Evolutionary conservation across 805 yeast genomes (phyloP).

Genomic region (Candida caryicola): DNA sequence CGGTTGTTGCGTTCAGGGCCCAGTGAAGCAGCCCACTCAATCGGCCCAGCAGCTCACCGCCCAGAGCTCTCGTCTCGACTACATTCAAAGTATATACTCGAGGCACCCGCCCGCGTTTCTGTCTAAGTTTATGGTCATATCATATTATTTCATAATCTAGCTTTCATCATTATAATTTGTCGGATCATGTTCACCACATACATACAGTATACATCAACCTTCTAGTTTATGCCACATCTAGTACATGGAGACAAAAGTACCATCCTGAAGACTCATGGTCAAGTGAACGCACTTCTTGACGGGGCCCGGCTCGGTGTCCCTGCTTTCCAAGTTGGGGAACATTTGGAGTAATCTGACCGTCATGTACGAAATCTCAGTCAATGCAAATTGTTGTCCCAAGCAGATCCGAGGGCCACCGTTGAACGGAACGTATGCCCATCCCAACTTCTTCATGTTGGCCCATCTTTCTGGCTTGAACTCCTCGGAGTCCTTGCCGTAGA

Average conservation of each 20-base stretch:
- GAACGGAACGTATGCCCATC: constrained; percentile 28
- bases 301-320: constrained; percentile 23
- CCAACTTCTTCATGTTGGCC: constrained; percentile 18
- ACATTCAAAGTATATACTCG: too few relatives aligned
- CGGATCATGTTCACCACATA: too few relatives aligned
- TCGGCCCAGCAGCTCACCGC: too few relatives aligned
- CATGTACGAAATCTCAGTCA: constrained; percentile 26
- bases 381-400: constrained; percentile 30
- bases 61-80: too few relatives aligned
- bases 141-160: too few relatives aligned
- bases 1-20: too few relatives aligned
- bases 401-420: constrained; percentile 30
- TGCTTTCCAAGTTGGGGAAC: constrained; percentile 19
- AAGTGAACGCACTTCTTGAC: constrained; percentile 28
- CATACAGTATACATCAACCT: too few relatives aligned
- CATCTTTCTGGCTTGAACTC: constrained; percentile 26
- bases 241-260: constrained; percentile 15
- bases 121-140: too few relatives aligned
- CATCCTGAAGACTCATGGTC: constrained; percentile 23
- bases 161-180: too few relatives aligned
- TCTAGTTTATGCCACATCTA: too few relatives aligned
- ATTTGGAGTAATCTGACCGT: constrained; percentile 22
- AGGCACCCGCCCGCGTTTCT: too few relatives aligned
- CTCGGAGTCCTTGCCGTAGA: constrained; percentile 21
- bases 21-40: too few relatives aligned